Evolutionary conservation across 192 early-diverging fungal species (phyloP), one percentile per base, ranked within the genome.

Genomic region (Mortierella alpina): DNA sequence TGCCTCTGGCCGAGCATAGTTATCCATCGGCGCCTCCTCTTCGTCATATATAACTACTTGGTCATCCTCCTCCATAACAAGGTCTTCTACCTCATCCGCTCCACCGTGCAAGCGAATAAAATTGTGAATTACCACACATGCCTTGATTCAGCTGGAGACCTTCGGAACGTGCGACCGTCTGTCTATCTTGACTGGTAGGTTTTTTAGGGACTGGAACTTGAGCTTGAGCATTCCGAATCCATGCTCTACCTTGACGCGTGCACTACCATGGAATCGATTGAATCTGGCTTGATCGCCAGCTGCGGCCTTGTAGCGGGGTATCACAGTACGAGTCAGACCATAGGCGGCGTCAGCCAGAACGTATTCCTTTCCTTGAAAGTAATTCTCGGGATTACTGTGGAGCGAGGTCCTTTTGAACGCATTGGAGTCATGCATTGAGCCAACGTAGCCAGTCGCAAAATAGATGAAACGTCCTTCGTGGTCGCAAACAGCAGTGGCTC

Each of bases 121-220:
- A 22, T 65, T 72, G 22, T 51, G 70, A 17, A 71, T 18, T 7
- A 63, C 46, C 14, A 55, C 39, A 23, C 60, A 63, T 23, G 59
- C 69, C 20, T 18, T 47, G 40, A 72, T 72, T 62, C 70, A 72
- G 11, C 20, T 58, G 12, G 62, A 54, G 1, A 55, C 62, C 42
- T 48, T 56, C 11, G 49, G 12, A 7, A 64, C 0, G 48, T 64
- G 45, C 20, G 31, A 15, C 50, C 14, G 15, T 12, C n/a, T 40
- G 6, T 57, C 7, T 0, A 63, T 63, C 7, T 42, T 23, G 23
- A 72, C 23, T 2, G 60, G 61, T 6, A 63, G 45, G 42, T 49
- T 59, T 13, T 14, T 40, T 47, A 72, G n/a, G 2, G 61, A 72
- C 47, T 64, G 62, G 9, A 55, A 72, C 70, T 72, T 72, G 50